Conservation (phyloP, 2,329 filamentous ascomycete genomes). For the Arthrobotrys sinensis region DNA sequence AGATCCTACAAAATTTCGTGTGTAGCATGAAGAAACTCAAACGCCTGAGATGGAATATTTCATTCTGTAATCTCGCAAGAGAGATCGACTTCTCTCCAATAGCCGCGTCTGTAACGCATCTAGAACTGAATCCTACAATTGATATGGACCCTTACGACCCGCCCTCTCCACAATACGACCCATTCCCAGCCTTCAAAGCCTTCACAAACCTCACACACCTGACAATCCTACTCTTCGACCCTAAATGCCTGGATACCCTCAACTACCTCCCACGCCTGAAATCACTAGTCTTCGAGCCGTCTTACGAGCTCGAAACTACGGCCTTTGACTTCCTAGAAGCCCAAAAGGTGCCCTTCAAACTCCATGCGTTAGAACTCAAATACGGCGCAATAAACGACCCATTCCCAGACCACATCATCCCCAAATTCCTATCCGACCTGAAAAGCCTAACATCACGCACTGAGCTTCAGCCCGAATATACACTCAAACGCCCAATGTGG, state of each 20-base stretch:
- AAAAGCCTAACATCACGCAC: slow-evolving; percentile 11
- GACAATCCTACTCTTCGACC: slow-evolving; percentile 1
- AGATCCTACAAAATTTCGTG: slow-evolving; percentile 35
- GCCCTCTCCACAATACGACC: slow-evolving; percentile 2
- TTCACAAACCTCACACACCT: slow-evolving; percentile 42
- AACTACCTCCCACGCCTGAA: slow-evolving; percentile 36
- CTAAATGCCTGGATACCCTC: background rate
- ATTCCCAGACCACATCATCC: slow-evolving; percentile 16
- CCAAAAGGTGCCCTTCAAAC: slow-evolving; percentile 40
- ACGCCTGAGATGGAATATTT: slow-evolving; percentile 29
- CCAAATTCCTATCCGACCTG: slow-evolving; percentile 31
- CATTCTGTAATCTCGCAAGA: background rate
- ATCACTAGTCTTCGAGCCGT: slow-evolving; percentile 11
- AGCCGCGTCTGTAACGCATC: slow-evolving; percentile 1
- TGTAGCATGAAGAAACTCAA: slow-evolving; percentile 33
- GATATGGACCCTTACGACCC: slow-evolving; percentile 22
- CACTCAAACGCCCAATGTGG: slow-evolving; percentile 21
- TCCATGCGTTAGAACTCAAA: slow-evolving; percentile 17
- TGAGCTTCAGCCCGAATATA: background rate
- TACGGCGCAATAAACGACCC: slow-evolving; percentile 1
- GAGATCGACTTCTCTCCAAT: slow-evolving; percentile 35
- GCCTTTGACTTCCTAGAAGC: slow-evolving; percentile 38
- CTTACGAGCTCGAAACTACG: background rate
- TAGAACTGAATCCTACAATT: slow-evolving; percentile 17
- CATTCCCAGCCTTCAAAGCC: slow-evolving; percentile 4